These are phyloP conservation scores for Pestalotiopsis sp. DNA, from an alignment of 2,329 filamentous ascomycete species.

Conservation along the genomic window DNA sequence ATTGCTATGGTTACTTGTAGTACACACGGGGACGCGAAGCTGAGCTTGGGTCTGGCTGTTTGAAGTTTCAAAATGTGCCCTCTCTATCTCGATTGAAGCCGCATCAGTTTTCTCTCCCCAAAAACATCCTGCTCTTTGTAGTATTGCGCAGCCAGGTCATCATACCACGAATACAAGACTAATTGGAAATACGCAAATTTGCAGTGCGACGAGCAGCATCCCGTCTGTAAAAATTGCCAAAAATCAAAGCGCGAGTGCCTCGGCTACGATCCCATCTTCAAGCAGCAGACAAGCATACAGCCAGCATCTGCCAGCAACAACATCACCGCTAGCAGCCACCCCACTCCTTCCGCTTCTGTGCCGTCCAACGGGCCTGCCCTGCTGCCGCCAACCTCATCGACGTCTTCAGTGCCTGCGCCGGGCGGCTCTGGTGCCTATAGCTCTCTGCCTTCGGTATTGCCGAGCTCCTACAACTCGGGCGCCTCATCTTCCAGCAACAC, in stretches of 20 bases:
- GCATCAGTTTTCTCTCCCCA: too few relatives aligned
- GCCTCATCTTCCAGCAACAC: constrained; percentile 36
- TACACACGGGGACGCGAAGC: too few relatives aligned
- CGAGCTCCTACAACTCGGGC: constrained; percentile 23
- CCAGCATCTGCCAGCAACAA: constrained; percentile 54
- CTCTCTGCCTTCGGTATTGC: constrained; percentile 28
- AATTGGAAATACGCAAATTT: constrained; percentile 14
- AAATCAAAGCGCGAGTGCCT: constrained; percentile 87
- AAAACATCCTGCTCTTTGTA: constrained; percentile 18
- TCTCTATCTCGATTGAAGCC: too few relatives aligned
- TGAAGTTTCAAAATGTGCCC: too few relatives aligned
- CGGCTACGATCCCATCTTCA: constrained; percentile 87
- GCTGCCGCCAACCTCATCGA: constrained; percentile 20
- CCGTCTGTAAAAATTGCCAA: constrained; percentile 86
- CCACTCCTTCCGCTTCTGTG: constrained; percentile 28
- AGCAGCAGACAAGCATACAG: constrained; percentile 60
- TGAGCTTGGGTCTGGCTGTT: too few relatives aligned
- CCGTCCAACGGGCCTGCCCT: constrained; percentile 24
- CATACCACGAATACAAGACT: background rate
- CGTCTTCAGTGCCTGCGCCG: constrained; percentile 21
- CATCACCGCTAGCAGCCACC: constrained; percentile 28
- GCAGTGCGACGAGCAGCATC: constrained; percentile 95
- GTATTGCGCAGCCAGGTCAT: constrained; percentile 18
- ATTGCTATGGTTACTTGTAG: too few relatives aligned
- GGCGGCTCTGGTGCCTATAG: constrained; percentile 28